Conservation (phyloP, 2,329 filamentous ascomycete species). For the Penicillium crustosum region DNA sequence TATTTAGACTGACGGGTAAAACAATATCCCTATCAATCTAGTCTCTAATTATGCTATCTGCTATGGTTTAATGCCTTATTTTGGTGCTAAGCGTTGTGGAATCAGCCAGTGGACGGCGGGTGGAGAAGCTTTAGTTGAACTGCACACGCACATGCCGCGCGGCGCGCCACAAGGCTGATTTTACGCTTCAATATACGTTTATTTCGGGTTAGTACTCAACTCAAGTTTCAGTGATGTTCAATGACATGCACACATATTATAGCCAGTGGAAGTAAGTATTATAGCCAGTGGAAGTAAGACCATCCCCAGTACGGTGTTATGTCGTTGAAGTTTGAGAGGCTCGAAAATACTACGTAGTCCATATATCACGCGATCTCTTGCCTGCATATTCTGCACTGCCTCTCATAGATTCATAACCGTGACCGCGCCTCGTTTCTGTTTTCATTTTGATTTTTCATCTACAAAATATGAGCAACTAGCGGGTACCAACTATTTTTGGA, state of each 20-base stretch:
- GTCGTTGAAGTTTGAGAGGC: neutral
- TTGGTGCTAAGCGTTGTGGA: neutral
- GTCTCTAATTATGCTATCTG: neutral
- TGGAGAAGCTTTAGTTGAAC: neutral
- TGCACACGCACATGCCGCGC: neutral
- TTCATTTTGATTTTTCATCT: neutral
- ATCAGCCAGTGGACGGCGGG: neutral
- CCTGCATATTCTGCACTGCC: neutral
- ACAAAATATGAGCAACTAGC: neutral
- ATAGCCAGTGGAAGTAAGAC: too few relatives aligned
- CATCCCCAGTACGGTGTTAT: neutral
- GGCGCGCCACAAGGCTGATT: neutral
- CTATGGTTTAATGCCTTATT: neutral
- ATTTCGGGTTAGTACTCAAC: neutral
- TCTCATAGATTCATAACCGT: neutral
- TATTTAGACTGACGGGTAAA: neutral
- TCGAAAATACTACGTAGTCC: neutral
- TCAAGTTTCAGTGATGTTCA: neutral
- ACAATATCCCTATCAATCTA: neutral
- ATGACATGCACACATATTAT: neutral
- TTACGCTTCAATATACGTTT: neutral
- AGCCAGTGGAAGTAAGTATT: neutral
- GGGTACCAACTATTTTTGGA: neutral
- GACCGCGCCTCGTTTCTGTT: neutral
- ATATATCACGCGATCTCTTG: neutral